Base-by-base conservation (phyloP, 495 filamentous ascomycete genomes). In the Aspergillus sclerotiicarbonarius region DNA sequence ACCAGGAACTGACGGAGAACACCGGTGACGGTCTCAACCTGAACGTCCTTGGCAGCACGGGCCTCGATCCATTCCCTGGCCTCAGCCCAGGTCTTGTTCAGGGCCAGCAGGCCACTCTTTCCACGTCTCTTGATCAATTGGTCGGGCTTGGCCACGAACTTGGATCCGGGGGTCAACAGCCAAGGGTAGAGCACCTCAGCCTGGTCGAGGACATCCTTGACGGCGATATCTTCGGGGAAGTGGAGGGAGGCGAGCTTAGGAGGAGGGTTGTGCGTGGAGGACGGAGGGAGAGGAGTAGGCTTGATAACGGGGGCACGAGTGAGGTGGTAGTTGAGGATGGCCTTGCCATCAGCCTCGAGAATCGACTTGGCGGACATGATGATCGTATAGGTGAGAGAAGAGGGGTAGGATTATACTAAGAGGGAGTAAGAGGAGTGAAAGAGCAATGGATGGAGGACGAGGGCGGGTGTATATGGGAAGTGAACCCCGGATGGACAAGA, bases 291-390 rank as follows among this genome's bases (percentile, higher is more conserved):
- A 75, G 95, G 90, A 68, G 91, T 91, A 51, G 94, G 91, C 87
- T 96, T 96, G 85, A 99, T 97, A 71, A 96, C 88, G 56, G 93
- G 88, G 58, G 94, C 92, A 69, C 94, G 89, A 64, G 94, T 99
- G 82, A 99, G 92, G 85, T 99, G 94, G 83, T 96, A 99, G 88
- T 96, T 97, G 83, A 99, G 82, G 82, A 99, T 98, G 81, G 94
- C 94, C 89, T 99, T 99, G 85, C 94, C 94, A 80, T 99, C 94
- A 82, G 95, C 94, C 80, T 99, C 94, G 84, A 87, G 77, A 70
- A 99, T 97, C 58, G 93, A 88, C 80, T 99, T 99, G 76, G 94
- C 95, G 73, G 94, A 95, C 94, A 99, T 98, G 65, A 63, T 81
- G 55, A 44, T 51, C 59, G 62, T 62, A 61, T 29, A 56, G 49